Conservation (phyloP, 495 filamentous ascomycete species). For the Xylaria curta region DNA sequence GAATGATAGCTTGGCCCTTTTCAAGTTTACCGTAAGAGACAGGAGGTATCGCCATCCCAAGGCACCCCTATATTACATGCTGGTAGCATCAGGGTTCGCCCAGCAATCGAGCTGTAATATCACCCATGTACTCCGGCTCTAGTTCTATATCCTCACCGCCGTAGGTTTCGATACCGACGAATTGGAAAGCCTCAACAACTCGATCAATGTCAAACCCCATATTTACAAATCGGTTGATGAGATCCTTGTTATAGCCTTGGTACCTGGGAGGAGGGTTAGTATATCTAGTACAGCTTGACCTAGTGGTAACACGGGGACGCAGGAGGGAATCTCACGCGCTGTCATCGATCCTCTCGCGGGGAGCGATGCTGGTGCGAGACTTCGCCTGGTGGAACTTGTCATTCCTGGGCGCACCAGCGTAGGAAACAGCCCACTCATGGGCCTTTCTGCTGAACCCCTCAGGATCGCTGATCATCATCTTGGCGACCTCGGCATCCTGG, state of each 20-base stretch:
- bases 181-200: slow-evolving; percentile 85
- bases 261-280: slow-evolving; percentile 61
- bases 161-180: slow-evolving; percentile 78
- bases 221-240: slow-evolving; percentile 85
- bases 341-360: slow-evolving; percentile 40
- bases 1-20: neutral
- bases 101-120: slow-evolving; percentile 83
- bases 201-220: slow-evolving; percentile 95
- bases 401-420: slow-evolving; percentile 78
- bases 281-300: neutral
- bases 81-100: slow-evolving; percentile 62
- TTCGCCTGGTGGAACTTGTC: slow-evolving; percentile 34
- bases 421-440: slow-evolving; percentile 84
- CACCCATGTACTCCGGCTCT: slow-evolving; percentile 85
- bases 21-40: neutral
- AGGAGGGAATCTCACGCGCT: slow-evolving; percentile 42
- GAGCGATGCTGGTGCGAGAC: slow-evolving; percentile 19
- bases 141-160: slow-evolving; percentile 81
- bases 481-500: slow-evolving; percentile 94
- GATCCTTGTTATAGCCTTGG: slow-evolving; percentile 83
- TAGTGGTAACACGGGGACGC: neutral
- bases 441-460: slow-evolving; percentile 82
- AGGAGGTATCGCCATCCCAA: neutral
- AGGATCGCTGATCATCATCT: slow-evolving; percentile 82
- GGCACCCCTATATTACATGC: neutral